Evolutionary conservation across 306 rosid species (phyloP), one percentile per base, ranked within the genome.

Genomic region (Calophaca sinica): DNA sequence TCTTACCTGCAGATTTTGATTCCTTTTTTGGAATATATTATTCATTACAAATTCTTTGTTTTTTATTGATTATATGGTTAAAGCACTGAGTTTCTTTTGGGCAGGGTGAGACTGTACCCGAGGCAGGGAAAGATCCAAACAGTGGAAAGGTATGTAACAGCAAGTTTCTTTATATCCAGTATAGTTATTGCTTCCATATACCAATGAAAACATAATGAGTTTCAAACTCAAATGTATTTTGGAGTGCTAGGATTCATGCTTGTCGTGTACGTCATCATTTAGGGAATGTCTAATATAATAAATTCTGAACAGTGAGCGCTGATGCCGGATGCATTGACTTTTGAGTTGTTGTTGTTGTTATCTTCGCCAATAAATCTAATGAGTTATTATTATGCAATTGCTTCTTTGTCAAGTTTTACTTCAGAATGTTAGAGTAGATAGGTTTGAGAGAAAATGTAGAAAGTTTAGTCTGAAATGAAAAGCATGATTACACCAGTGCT

Each of bases 41-140:
- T 79, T 58, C 32, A 26, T 70, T 33, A 14, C 26, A 32, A 39
- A 7, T 72, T 62, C 26, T 62, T 60, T 67, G 31, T 20, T 32
- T 80, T 54, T 62, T 50, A 59, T 52, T 42, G 75, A n/a, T 48
- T 77, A 11, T 63, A 41, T 68, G 52, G 35, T 70, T 74, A 68
- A 52, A 38, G 35, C 35, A 3, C 33, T 81, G 75, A 73, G 39
- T 79, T 85, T 76, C 42, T 73, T 70, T 70, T 75, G 86, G 87
- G 54, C 92, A 94, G 99, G 99, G 99, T 80, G 99, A 94, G 86
- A 81, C 68, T 36, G 89, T 70, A 73, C 89, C 89, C 49, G 99
- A 94, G 81, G 62, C 91, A 60, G 99, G 88, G 76, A 89, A 86
- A 74, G 91, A 91, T 10, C 82, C 81, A 28, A 78, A 29, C 57